Evolutionary conservation across 306 rosid species (phyloP), one percentile per base, ranked within the genome.

Genomic region (Cercis canadensis): DNA sequence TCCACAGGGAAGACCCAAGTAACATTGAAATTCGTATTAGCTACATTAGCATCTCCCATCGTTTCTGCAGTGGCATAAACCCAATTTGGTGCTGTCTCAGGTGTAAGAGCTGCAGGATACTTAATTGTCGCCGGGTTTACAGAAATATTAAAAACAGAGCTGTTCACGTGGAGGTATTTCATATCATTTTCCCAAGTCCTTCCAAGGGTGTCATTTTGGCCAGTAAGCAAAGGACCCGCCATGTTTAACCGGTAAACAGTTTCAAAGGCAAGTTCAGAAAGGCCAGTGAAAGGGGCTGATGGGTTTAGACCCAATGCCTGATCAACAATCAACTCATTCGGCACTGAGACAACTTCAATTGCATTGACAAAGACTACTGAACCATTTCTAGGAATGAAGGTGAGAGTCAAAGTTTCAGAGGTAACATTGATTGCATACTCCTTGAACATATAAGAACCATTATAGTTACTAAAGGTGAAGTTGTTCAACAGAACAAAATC

Each of bases 101-200:
- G 86, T 0, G 96, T 88, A 67, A 90, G 82, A 5, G 70, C 72
- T 0, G 72, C 18, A 0, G 24, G 85, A 76, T 94, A 94, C 65
- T 75, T 94, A 39, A 94, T 84, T 70, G 53, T 81, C 1, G 84
- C 59, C 13, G 92, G 98, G 66, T 12, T 83, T 64, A 82, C 82
- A 0, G 92, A 81, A 32, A 88, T 87, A 64, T 83, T 83, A 76
- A 67, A 66, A 10, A 87, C 90, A 31, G 97, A 88, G 70, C 90
- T 89, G 74, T 90, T 88, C 78, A 86, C 92, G 74, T 86, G 96
- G 32, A 94, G 98, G 62, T 83, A 94, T 32, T 80, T 87, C 82
- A 65, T 36, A 73, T 94, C 98, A 83, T 84, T 87, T 80, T 84
- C 92, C 98, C 97, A 94, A 68, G 92, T 89, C 78, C 98, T 88